Evolutionary conservation across 495 filamentous ascomycete species (phyloP).

Genomic region (Stereocaulon alpinum): DNA sequence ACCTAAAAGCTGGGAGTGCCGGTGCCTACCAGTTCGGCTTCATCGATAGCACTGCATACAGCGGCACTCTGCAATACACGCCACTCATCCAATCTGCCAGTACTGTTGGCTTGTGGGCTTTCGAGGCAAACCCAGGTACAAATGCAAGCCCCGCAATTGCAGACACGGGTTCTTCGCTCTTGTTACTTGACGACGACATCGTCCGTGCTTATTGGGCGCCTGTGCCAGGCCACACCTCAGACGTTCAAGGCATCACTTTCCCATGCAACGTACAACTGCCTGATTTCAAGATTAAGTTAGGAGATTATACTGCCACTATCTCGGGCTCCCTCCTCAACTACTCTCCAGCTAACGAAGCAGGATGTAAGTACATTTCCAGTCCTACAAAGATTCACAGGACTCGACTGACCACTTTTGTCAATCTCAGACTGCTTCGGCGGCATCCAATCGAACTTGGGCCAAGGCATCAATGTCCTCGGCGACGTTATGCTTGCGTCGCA

Average conservation of each 20-base stretch:
- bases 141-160: constrained; percentile 41
- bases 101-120: constrained; percentile 64
- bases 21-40: constrained; percentile 71
- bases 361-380: constrained; percentile 12
- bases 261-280: constrained; percentile 54
- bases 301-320: constrained; percentile 49
- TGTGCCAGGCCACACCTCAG: constrained; percentile 45
- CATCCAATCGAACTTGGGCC: constrained; percentile 50
- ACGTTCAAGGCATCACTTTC: constrained; percentile 49
- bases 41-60: constrained; percentile 58
- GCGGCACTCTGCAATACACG: constrained; percentile 52
- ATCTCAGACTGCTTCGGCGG: constrained; percentile 58
- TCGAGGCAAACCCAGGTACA: constrained; percentile 48
- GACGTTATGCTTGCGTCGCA: constrained; percentile 72
- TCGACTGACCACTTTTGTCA: constrained; percentile 1
- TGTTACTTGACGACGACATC: constrained; percentile 55
- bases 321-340: constrained; percentile 61
- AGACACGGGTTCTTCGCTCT: constrained; percentile 65
- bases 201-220: constrained; percentile 50
- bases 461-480: constrained; percentile 59
- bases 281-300: constrained; percentile 55
- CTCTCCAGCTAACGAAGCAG: constrained; percentile 31
- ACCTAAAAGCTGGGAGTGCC: constrained; percentile 47
- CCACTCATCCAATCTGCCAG: constrained; percentile 43
- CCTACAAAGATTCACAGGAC: neutral